These are phyloP conservation scores for Botrytis medusae DNA, from an alignment of 2,329 filamentous ascomycete species.

Conservation along the genomic window DNA sequence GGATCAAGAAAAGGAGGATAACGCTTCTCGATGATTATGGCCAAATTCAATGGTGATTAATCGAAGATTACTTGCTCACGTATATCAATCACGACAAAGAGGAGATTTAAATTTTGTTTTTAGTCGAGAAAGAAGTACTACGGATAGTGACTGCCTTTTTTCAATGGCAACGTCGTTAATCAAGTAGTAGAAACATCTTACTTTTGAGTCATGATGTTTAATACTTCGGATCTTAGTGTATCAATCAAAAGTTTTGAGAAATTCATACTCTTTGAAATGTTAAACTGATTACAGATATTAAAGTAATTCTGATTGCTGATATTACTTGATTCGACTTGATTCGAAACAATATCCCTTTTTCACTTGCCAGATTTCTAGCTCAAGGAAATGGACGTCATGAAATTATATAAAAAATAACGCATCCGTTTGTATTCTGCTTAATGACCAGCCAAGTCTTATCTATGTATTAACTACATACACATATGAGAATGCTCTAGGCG, in stretches of 20 bases:
- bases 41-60: not conserved
- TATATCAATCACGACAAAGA: not conserved
- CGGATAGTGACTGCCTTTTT: not conserved
- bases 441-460: not conserved
- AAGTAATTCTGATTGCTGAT: not conserved
- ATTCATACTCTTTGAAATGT: not conserved
- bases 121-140: not conserved
- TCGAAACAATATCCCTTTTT: not conserved
- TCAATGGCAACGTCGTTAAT: not conserved
- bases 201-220: not conserved
- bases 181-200: not conserved
- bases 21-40: not conserved
- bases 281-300: not conserved
- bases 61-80: not conserved
- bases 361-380: not conserved
- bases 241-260: not conserved
- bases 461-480: not conserved
- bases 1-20: not conserved
- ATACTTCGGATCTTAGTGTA: not conserved
- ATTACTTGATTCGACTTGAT: no score
- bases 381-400: not conserved
- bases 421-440: accelerated
- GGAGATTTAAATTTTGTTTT: not conserved
- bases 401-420: not conserved
- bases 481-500: not conserved